Conservation (phyloP, 208 protist genomes). For the Acanthamoeba rhysodes region DNA sequence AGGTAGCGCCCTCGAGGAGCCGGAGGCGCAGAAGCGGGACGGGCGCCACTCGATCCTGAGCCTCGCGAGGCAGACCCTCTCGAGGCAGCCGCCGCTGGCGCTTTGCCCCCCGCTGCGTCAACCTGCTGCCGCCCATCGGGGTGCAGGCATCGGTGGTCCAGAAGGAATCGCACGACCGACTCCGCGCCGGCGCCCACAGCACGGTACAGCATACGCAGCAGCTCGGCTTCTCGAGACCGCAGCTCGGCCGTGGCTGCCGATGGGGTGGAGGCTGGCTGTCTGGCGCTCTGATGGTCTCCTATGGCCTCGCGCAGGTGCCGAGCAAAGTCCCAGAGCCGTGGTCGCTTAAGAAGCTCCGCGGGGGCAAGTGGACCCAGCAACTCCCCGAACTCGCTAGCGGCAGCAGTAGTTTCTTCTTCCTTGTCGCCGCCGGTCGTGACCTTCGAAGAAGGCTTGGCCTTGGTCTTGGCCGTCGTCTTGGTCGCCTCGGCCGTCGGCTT, state of each 20-base stretch:
- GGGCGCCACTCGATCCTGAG: no score
- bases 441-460: background rate
- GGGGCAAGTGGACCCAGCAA: slow-evolving; percentile 50
- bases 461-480: background rate
- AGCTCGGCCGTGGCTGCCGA: background rate
- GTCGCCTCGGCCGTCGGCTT: background rate
- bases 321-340: slow-evolving; percentile 60
- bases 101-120: background rate
- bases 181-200: background rate
- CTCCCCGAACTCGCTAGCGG: slow-evolving; percentile 38
- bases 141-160: slow-evolving; percentile 36
- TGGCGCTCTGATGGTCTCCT: background rate
- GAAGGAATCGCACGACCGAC: background rate
- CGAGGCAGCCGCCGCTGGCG: background rate
- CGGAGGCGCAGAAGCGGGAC: background rate
- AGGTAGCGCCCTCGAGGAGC: background rate
- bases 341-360: slow-evolving; percentile 34
- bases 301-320: background rate
- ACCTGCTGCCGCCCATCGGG: slow-evolving; percentile 5
- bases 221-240: background rate
- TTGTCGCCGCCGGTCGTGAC: background rate
- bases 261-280: background rate
- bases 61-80: background rate
- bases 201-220: slow-evolving; percentile 3
- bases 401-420: background rate